Evolutionary conservation across 2,329 filamentous ascomycete species (phyloP), one percentile per base, ranked within the genome.

Genomic region (Fusarium nisikadoi): DNA sequence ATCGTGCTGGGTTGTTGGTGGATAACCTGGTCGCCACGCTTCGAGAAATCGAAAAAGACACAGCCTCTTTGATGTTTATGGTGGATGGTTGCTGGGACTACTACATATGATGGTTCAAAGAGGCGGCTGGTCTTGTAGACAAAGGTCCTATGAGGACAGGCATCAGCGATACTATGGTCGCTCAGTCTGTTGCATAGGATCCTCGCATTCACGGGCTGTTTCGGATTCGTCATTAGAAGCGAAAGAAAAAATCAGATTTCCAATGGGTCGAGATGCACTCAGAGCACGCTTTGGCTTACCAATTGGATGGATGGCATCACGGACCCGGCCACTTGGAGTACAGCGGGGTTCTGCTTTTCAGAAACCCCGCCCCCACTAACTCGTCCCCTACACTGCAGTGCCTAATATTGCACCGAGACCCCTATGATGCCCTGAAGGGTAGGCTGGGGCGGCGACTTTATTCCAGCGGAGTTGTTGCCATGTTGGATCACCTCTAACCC

Each of bases 311-410:
- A 62, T 55, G 31, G 49, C 25, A 65, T 55, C 47, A 62, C 47
- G 17, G 36, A 25, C 41, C 35, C 36, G 31, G 19, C 41, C 35
- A 42, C 38, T 45, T 46, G 33, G 23, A 56, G 54, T 59, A 31
- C 39, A 49, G 65, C 41, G 49, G 64, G 66, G 66, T 45, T 52
- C 46, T 58, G 42, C 27, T 58, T 17, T 45, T 39, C 29, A 67
- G 33, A 56, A 39, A 55, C 70, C 70, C 70, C 65, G 61, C 70
- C 70, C 70, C 70, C 70, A 73, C 70, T 66, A 72, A 53, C 35
- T 39, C 25, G 11, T 39, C 35, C 49, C 23, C 35, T n/a, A 41
- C 20, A 9, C 46, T 31, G 16, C 31, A 36, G 42, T 33, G 41
- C 43, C 29, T n/a, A 12, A 27, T 9, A 19, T 8, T 29, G 41